A percentile compares a stretch with the other conserved stretches of the same genome.
phyloP scores from a whole-genome alignment of 768 basidiomycete species.

The Collybiopsis confluens region DNA sequence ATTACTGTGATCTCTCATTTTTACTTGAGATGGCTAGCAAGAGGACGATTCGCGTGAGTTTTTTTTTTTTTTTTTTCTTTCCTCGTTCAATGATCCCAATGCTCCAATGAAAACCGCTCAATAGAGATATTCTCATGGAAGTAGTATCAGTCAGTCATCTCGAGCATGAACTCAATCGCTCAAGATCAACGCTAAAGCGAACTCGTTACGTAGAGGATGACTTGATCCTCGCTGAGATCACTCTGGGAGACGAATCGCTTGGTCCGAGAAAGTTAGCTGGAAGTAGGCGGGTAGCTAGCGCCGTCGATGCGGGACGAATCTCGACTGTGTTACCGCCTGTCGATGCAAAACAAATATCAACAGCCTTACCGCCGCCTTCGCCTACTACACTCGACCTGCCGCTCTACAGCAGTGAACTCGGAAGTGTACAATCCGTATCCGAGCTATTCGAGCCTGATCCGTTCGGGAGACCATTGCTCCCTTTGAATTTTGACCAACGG shows the following conservation, averaged over 20 bases:
- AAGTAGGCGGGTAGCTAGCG: neutral
- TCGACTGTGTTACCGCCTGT: neutral
- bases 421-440: too few species aligned
- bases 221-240: too few species aligned
- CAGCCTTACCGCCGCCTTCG: too few species aligned
- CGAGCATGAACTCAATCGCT: neutral
- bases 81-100: too few species aligned
- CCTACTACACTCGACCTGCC: too few species aligned
- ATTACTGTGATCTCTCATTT: neutral
- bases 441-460: too few species aligned
- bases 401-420: too few species aligned
- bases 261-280: neutral
- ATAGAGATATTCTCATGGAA: constrained; percentile 2
- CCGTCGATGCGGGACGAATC: too few species aligned
- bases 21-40: neutral
- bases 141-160: neutral
- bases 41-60: neutral
- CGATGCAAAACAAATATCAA: too few species aligned
- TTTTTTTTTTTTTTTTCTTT: neutral
- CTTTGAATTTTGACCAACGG: too few species aligned
- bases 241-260: too few species aligned
- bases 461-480: too few species aligned
- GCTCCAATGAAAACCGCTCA: neutral
- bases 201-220: neutral
- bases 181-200: neutral